Evolutionary conservation across 2,329 filamentous ascomycete species (phyloP), one percentile per base, ranked within the genome.

Genomic region (Colletotrichum lini): DNA sequence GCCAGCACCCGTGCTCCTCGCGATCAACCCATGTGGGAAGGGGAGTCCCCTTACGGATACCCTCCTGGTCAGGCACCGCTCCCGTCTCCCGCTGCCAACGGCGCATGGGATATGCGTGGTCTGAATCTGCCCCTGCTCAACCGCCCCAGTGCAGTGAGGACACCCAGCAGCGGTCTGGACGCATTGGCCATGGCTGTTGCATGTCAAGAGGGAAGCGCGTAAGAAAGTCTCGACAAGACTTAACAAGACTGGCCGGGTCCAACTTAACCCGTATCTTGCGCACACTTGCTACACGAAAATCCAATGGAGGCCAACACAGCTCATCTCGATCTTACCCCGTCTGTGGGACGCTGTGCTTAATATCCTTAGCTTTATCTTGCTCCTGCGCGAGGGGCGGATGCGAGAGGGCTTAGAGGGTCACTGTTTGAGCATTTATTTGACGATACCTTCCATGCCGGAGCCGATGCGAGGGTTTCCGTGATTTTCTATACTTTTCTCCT

Each of bases 151-250:
- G 76, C 80, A 8, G 76, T 77, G 3, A 80, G 83, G 70, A 83
- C 83, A n/a, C 82, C 82, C n/a, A 86, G 82, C 73, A 88, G 84
- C 70, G 87, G 87, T 23, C 83, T 90, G 6, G 87, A 89, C 73
- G 84, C 87, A 9, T 80, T 90, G 23, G 88, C 87, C 57, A 83
- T 87, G 81, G 88, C 86, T 26, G 83, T 88, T 16, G 87, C 86
- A 30, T 87, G 85, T 73, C 85, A 88, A 76, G 85, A 87, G 74
- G 82, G 82, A 1, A 38, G 35, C 54, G 68, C 54, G 8, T 72
- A 54, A 56, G 53, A 40, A n/a, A 13, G 13, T 56, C 30, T 16
- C 10, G 12, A 21, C n/a, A 71, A 21, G 21, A 21, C 30, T 16
- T 2, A 5, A 21, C n/a, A 71, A 18, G 21, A 21, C 16, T 30